Evolutionary conservation across 345 rosid genomes (phyloP).

Genomic region (Euphorbia tirucalli): DNA sequence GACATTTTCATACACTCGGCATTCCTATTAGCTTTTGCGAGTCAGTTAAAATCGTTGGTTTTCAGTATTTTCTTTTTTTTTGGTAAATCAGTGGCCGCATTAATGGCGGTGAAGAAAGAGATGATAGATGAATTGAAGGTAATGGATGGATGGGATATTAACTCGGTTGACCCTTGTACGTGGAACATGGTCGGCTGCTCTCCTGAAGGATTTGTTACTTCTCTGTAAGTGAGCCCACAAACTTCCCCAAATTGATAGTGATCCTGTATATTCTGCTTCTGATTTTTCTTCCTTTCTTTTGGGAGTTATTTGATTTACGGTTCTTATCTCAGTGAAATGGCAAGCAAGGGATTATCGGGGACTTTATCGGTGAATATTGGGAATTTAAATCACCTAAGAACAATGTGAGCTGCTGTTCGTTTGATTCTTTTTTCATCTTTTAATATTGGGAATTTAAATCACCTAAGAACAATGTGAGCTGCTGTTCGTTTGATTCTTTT

Average conservation of each 20-base stretch:
- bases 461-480: conserved; percentile 67
- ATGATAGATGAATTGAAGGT: conserved; percentile 61
- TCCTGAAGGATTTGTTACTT: conserved; percentile 63
- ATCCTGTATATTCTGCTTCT: background rate
- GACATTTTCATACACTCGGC: too few species aligned
- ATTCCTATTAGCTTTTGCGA: too few species aligned
- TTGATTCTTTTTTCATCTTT: too few species aligned
- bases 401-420: conserved; percentile 49
- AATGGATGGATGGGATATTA: conserved; percentile 87
- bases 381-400: conserved; percentile 66
- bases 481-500: background rate
- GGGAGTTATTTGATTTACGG: conserved; percentile 6
- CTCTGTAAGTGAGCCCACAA: conserved; percentile 53
- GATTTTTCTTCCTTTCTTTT: background rate
- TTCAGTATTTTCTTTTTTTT: background rate
- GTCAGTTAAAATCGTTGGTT: too few species aligned
- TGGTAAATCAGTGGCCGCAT: conserved; percentile 67
- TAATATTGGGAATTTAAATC: conserved; percentile 75
- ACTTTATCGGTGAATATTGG: conserved; percentile 69
- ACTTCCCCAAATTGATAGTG: background rate
- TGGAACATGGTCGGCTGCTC: conserved; percentile 98
- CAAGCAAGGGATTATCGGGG: conserved; percentile 71
- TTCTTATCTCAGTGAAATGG: conserved; percentile 60
- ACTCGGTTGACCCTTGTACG: conserved; percentile 98
- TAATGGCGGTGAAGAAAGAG: conserved; percentile 82